These are phyloP conservation scores for Amauroascus verrucosus DNA, from an alignment of 2,329 filamentous ascomycete species.

Conservation along the genomic window DNA sequence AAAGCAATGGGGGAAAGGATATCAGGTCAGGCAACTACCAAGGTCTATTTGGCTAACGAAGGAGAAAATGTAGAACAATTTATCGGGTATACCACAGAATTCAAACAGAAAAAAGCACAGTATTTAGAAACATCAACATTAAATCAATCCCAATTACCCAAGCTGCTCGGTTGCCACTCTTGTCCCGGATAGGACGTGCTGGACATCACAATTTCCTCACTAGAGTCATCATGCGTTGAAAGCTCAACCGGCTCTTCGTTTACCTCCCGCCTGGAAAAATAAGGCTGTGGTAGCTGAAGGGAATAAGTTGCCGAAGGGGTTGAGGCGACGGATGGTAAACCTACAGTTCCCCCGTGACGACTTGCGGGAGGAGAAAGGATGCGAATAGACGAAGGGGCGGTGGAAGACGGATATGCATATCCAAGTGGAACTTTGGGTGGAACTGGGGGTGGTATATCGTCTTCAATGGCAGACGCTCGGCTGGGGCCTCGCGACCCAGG, in stretches of 20 bases:
- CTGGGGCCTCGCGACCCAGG: neutral
- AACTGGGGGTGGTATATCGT: slow-evolving; percentile 6
- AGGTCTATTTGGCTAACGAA: too few relatives aligned
- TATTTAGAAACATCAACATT: too few relatives aligned
- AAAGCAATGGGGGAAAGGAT: too few relatives aligned
- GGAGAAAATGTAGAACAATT: too few relatives aligned
- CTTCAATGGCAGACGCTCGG: neutral
- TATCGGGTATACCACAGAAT: too few relatives aligned
- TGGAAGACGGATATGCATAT: neutral
- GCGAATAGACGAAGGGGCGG: neutral
- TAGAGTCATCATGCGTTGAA: slow-evolving; percentile 28
- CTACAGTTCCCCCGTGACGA: neutral
- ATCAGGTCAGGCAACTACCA: too few relatives aligned
- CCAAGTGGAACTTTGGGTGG: slow-evolving; percentile 9
- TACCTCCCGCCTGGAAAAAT: slow-evolving; percentile 9
- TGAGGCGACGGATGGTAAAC: neutral
- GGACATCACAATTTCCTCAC: slow-evolving; percentile 40
- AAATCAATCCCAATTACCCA: slow-evolving; percentile 15
- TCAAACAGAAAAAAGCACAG: too few relatives aligned
- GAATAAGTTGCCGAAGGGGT: neutral
- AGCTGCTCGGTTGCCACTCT: slow-evolving; percentile 33
- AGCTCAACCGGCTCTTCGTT: slow-evolving; percentile 27
- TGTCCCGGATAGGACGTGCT: slow-evolving; percentile 42
- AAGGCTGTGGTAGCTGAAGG: slow-evolving; percentile 15
- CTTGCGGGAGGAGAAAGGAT: neutral